These are phyloP conservation scores for Paraphysoderma sedebokerense DNA, from an alignment of 371 early-diverging fungal species.

Conservation along the genomic window DNA sequence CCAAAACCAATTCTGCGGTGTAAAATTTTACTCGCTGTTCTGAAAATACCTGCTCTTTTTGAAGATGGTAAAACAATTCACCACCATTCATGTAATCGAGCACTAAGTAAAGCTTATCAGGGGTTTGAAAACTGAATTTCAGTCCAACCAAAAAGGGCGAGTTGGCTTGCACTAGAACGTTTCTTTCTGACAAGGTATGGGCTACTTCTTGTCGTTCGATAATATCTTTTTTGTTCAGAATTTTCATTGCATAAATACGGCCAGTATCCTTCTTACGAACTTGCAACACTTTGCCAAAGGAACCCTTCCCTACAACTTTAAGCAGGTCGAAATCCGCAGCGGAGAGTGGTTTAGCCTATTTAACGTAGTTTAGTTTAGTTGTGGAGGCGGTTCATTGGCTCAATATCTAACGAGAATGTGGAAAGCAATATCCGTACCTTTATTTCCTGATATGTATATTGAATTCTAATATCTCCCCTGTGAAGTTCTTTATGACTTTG, in stretches of 20 bases:
- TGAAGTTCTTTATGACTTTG: too few relatives aligned
- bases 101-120: constrained; percentile 69
- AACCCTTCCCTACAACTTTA: constrained; percentile 58
- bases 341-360: constrained; percentile 18
- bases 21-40: constrained; percentile 64
- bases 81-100: constrained; percentile 96
- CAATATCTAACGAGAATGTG: neutral
- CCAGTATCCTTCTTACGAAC: constrained; percentile 54
- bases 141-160: constrained; percentile 40
- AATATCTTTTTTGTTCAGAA: constrained; percentile 53
- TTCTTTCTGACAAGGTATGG: constrained; percentile 46
- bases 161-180: constrained; percentile 25
- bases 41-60: constrained; percentile 37
- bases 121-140: constrained; percentile 33
- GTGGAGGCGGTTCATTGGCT: too few relatives aligned
- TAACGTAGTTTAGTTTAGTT: neutral
- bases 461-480: constrained; percentile 46
- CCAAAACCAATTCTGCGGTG: constrained; percentile 67
- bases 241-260: constrained; percentile 70
- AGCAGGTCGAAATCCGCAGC: constrained; percentile 51
- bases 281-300: constrained; percentile 68
- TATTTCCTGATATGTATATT: constrained; percentile 28
- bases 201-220: constrained; percentile 48
- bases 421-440: constrained; percentile 9
- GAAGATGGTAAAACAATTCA: constrained; percentile 93